Base-by-base conservation (phyloP, 1,284 basidiomycete genomes). In the Cutaneotrichosporon mucoides region DNA sequence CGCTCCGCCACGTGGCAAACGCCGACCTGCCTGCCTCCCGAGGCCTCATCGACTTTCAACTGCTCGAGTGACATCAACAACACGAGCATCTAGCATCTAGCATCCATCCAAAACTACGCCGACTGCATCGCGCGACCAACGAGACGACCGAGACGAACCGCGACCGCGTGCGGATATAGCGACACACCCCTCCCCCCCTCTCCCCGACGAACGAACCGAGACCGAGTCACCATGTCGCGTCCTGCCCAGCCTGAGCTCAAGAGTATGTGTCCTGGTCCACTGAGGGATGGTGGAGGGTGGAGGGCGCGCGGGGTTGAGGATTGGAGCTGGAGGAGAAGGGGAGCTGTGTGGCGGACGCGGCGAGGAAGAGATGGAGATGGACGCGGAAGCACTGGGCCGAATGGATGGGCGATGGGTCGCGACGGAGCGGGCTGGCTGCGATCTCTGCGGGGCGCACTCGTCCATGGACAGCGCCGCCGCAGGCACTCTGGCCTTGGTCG, bases 191-290 rank as follows among this genome's bases (percentile, higher is more conserved):
- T 24, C 48, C 43, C 46, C 46, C 13, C 41, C 24, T 13, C 50
- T 16, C 43, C 48, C 16, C 36, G 16, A 15, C 3, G n/a, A 41
- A 37, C 35, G 35, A 46, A 40, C 8, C 38, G 12, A 8, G 9
- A 40, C 38, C 33, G 24, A 54, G 34, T 16, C 70, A 73, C 50
- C 35, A 92, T 92, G 90, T 92, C 90, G 36, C 89, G 92, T 81
- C 88, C 90, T 67, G 89, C 90, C 45, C 90, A 93, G 78, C 91
- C 91, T 62, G 92, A 95, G 77, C 84, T 95, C 62, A 95, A 94
- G 84, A 95, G 92, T 92, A 55, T 47, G 76, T 54, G 16, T 51
- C 16, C 24, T 24, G 24, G 24, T 24, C 24, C 24, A 24, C 24
- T 24, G 24, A 24, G 24, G 24, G 49, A 36, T 6, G 6, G 24